Evolutionary conservation across 106 monocot species (phyloP), one percentile per base, ranked within the genome.

Genomic region (Apostasia ramifera): DNA sequence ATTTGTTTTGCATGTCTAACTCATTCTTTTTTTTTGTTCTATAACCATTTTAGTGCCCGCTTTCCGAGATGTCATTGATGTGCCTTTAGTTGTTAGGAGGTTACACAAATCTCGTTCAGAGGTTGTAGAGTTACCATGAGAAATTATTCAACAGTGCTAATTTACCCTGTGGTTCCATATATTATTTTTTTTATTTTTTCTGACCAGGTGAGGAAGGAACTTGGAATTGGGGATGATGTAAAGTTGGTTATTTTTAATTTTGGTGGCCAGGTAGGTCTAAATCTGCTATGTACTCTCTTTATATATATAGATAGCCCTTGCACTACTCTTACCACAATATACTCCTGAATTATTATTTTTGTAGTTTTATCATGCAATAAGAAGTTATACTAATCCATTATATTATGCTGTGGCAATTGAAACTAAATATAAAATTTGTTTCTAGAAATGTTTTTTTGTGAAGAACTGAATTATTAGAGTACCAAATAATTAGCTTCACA

Each of bases 161-260:
- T 26, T 2, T 14, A 8, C 5, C n/a, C 26, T 12, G 12, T 69
- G 63, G 4, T 53, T 40, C 53, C 41, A 40, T 11, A 62, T 5
- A 54, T 61, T 67, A n/a, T 46, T 66, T 40, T 15, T 4, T 3
- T 66, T 63, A 11, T 46, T 71, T 13, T 43, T 63, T 12, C 71
- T 88, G 53, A 67, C 67, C 77, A 93, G 93, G 89, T 93, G 63
- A 86, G 93, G 61, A 76, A 84, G 76, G 89, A 89, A 65, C 86
- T 89, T 58, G 89, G 84, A 60, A 77, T 93, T 68, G 72, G 75
- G 14, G 67, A 86, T 8, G 79, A 89, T 77, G 79, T 76, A 53
- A 93, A 93, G 72, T 74, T 93, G 58, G 70, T 93, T 26, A 80
- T 93, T 58, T 84, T 93, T 72, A 93, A 93, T 78, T 93, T 93